Evolutionary conservation across 345 rosid species (phyloP).

Genomic region (Sonneratia alba): DNA sequence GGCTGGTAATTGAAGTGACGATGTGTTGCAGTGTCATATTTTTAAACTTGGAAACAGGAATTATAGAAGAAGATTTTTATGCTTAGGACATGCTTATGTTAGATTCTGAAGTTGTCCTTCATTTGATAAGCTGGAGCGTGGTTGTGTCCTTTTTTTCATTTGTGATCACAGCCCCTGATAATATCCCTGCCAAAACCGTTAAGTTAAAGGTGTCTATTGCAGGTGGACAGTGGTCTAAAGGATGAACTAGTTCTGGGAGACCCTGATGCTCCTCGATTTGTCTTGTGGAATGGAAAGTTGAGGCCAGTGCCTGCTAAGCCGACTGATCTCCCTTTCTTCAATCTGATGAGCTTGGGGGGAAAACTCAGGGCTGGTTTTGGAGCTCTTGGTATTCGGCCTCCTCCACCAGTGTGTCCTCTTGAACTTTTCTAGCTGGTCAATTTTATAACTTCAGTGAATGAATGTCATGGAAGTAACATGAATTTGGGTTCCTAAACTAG

Average conservation of each 20-base stretch:
- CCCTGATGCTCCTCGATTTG: conserved; percentile 83
- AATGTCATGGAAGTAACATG: neutral
- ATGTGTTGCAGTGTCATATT: neutral
- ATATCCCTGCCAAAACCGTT: conserved; percentile 2
- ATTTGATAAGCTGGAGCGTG: neutral
- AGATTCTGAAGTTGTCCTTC: neutral
- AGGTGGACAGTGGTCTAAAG: conserved; percentile 84
- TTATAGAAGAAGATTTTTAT: neutral
- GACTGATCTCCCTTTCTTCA: conserved; percentile 61
- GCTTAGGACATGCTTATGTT: neutral
- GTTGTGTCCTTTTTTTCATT: neutral
- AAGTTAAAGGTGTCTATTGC: conserved; percentile 14
- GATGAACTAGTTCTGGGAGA: conserved; percentile 92
- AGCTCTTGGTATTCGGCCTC: conserved; percentile 75
- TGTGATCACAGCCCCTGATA: neutral
- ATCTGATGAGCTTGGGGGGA: conserved; percentile 85
- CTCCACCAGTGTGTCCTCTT: conserved; percentile 77
- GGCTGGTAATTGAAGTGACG: neutral
- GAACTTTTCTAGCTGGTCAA: conserved; percentile 7
- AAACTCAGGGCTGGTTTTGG: conserved; percentile 84
- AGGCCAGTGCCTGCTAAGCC: conserved; percentile 85
- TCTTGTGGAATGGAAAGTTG: conserved; percentile 74
- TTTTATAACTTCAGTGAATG: neutral
- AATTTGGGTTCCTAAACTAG: conserved; percentile 8
- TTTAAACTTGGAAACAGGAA: neutral